Percentiles rank a stretch among this genome's conserved stretches.
phyloP scores from a whole-genome alignment of 805 yeast genomes.

The Candida endomychidarum region DNA sequence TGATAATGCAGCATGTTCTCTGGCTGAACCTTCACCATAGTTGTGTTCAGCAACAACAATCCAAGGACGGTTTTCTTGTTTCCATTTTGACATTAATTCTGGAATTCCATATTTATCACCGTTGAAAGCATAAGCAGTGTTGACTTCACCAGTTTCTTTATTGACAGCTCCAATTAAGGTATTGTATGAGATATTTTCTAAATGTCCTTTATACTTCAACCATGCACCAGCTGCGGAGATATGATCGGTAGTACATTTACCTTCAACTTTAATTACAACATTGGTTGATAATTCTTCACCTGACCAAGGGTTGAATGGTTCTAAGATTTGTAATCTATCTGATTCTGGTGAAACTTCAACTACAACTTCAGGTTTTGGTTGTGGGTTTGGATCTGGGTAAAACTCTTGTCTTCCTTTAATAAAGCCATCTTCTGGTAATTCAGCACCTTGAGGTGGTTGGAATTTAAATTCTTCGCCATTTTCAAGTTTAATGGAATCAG shows the following conservation, averaged over 20 bases:
- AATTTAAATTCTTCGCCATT: slow-evolving; percentile 77
- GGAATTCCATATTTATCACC: slow-evolving; percentile 81
- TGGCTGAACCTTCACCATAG: slow-evolving; percentile 98
- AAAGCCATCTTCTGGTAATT: slow-evolving; percentile 79
- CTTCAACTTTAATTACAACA: slow-evolving; percentile 87
- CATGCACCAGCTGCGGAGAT: slow-evolving; percentile 98
- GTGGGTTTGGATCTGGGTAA: slow-evolving; percentile 71
- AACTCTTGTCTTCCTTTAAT: slow-evolving; percentile 70
- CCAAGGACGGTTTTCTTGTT: slow-evolving; percentile 83
- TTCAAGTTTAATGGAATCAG: slow-evolving; percentile 72
- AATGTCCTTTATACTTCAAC: slow-evolving; percentile 97
- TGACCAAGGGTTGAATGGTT: slow-evolving; percentile 85
- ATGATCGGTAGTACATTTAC: slow-evolving; percentile 98
- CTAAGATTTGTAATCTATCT: slow-evolving; percentile 86
- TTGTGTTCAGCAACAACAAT: slow-evolving; percentile 95
- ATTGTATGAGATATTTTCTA: slow-evolving; percentile 92
- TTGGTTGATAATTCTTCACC: slow-evolving; percentile 78
- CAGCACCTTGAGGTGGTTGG: slow-evolving; percentile 77
- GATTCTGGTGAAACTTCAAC: slow-evolving; percentile 83
- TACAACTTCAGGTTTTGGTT: slow-evolving; percentile 55
- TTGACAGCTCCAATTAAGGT: slow-evolving; percentile 96
- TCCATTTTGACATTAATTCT: slow-evolving; percentile 96
- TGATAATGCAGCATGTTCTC: slow-evolving; percentile 97
- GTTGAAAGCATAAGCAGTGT: slow-evolving; percentile 82
- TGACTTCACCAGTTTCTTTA: slow-evolving; percentile 95